Evolutionary conservation across 2,329 filamentous ascomycete species (phyloP).

Genomic region (Colletotrichum tabaci): DNA sequence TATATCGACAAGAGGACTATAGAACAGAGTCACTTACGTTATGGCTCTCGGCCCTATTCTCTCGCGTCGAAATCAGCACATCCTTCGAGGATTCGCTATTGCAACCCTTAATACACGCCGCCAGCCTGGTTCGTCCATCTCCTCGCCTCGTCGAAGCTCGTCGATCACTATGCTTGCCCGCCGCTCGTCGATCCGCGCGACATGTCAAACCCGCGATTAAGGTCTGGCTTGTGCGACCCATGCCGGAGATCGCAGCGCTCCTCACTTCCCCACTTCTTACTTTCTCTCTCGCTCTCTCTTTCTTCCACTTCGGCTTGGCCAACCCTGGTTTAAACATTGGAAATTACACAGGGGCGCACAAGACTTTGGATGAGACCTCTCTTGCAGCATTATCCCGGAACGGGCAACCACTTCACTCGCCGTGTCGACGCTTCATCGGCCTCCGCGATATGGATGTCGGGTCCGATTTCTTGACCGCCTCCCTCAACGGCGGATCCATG

Average conservation of each 20-base stretch:
- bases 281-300: neutral
- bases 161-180: conserved; percentile 14
- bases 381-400: conserved; percentile 40
- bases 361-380: conserved; percentile 32
- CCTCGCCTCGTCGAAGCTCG: neutral
- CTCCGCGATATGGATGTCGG: conserved; percentile 9
- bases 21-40: neutral
- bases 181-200: conserved; percentile 30
- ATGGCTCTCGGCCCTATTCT: neutral
- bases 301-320: conserved; percentile 22
- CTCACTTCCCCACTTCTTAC: neutral
- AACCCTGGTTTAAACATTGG: conserved; percentile 21
- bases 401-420: conserved; percentile 22
- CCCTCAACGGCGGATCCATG: neutral
- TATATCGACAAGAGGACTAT: conserved; percentile 3
- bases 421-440: conserved; percentile 20
- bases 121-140: conserved; percentile 2
- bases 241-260: conserved; percentile 33
- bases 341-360: conserved; percentile 32
- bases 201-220: conserved; percentile 33
- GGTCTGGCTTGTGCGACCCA: conserved; percentile 42
- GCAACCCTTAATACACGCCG: conserved; percentile 13
- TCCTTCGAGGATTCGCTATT: conserved; percentile 10
- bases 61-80: conserved; percentile 1
- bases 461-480: conserved; percentile 3